Base-by-base conservation (phyloP, 2,329 filamentous ascomycete genomes). In the Verticillium nubilum region DNA sequence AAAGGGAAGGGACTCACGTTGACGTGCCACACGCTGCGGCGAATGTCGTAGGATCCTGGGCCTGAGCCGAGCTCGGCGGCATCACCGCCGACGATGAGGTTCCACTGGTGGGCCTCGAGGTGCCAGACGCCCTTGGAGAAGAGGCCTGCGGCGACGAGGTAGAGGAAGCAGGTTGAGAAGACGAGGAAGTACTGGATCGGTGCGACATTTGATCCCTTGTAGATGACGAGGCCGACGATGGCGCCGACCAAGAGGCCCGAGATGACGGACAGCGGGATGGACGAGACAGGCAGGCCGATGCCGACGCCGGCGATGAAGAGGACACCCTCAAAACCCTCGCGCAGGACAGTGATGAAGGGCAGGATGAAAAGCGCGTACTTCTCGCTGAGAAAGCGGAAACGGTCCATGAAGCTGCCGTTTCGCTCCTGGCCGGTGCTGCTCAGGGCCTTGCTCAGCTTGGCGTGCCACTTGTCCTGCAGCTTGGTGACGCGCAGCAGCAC, bases 241-340 rank as follows among this genome's bases (percentile, higher is more conserved):
- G 75, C 71, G 1, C 89, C 90, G 17, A 85, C 86, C 4, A 80
- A 68, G 12, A 92, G 73, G 15, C 90, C 90, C 19, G 81, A 80
- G 17, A 92, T 71, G 4, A 91, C 86, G 0, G 90, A 83, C 1
- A 93, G 73, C 0, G 89, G 89, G 59, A 93, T 88, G 1, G 89
- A 78, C 2, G 81, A 81, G 1, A 88, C 88, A 0, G 90, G 88
- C 5, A 86, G 75, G 1, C 85, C 83, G 28, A 93, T 80, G 4
- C 86, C 85, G 4, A 93, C 89, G 29, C 90, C 90, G 35, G 88
- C 88, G 54, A 93, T 85, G 73, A 92, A 93, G n/a, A 93, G 80
- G 15, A 93, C 85, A 1, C 87, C 89, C 68, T 93, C 90, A 15
- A 93, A 80, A 4, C 90, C 90, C 70, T 93, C 90, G 25, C 90